These are phyloP conservation scores for Aspergillus heteromorphus DNA, from an alignment of 495 filamentous ascomycete species.

Conservation along the genomic window DNA sequence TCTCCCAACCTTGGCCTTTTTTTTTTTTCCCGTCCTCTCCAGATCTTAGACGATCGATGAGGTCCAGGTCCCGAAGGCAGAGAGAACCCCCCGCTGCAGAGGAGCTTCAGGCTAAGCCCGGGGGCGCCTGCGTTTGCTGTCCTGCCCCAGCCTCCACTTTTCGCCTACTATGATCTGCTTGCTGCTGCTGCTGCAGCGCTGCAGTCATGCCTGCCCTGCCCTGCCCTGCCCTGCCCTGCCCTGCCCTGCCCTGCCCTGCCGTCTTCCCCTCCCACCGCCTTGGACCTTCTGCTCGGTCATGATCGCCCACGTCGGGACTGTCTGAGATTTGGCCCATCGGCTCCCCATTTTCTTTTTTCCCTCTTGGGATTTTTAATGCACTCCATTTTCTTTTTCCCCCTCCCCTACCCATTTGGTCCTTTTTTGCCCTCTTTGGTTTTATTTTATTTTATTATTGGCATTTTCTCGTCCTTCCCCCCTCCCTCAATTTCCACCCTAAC, in stretches of 20 bases:
- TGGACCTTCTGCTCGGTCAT: slow-evolving; percentile 9
- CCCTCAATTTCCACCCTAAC: slow-evolving; percentile 18
- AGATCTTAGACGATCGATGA: background rate
- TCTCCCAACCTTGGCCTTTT: slow-evolving; percentile 2
- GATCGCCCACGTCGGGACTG: slow-evolving; percentile 15
- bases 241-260: slow-evolving; percentile 18
- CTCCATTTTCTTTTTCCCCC: slow-evolving; percentile 6
- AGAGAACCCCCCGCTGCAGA: slow-evolving; percentile 9
- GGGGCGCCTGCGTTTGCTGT: slow-evolving; percentile 24
- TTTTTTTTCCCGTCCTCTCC: background rate
- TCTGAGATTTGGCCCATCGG: slow-evolving; percentile 10
- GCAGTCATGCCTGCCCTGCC: slow-evolving; percentile 24
- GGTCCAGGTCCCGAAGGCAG: slow-evolving; percentile 9
- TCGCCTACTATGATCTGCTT: slow-evolving; percentile 22
- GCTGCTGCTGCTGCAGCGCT: slow-evolving; percentile 17
- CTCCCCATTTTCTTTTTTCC: slow-evolving; percentile 11
- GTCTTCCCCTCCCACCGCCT: slow-evolving; percentile 11
- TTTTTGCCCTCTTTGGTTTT: slow-evolving; percentile 7
- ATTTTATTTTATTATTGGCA: slow-evolving; percentile 9
- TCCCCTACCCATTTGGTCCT: slow-evolving; percentile 7
- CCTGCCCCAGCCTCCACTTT: slow-evolving; percentile 17
- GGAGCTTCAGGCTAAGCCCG: slow-evolving; percentile 18
- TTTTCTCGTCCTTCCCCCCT: slow-evolving; percentile 12
- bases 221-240: slow-evolving; percentile 18
- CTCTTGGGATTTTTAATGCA: slow-evolving; percentile 1